Conservation (phyloP, 23 red algal species). For the Pyropia haitanensis region DNA sequence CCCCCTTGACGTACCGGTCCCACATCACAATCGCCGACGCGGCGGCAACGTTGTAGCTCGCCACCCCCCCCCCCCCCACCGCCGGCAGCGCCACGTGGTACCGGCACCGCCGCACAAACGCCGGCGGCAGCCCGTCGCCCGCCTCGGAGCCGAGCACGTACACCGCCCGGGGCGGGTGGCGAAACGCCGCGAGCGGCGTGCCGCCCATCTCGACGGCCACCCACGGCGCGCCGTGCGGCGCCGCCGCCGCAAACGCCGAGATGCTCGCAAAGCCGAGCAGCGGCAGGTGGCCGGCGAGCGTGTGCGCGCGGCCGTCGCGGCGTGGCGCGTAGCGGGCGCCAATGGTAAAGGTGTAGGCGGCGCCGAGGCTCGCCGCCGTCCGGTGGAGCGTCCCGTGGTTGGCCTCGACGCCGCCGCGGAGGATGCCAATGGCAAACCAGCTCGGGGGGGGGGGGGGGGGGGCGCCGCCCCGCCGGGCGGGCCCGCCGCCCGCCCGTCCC, state of each 20-base stretch:
- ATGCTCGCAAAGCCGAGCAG: conserved; percentile 18
- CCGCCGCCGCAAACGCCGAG: conserved; percentile 9
- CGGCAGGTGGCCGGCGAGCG: conserved; percentile 36
- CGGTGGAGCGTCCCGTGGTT: conserved; percentile 63
- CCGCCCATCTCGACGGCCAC: conserved; percentile 62
- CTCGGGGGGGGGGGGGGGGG: conserved; percentile 9
- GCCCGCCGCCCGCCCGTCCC: conserved; percentile 14
- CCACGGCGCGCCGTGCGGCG: conserved; percentile 28
- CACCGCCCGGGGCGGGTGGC: conserved; percentile 40
- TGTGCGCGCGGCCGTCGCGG: conserved; percentile 36
- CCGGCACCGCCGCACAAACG: conserved; percentile 21
- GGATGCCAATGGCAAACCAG: conserved; percentile 60
- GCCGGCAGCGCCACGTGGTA: conserved; percentile 40
- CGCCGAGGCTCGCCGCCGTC: conserved; percentile 46
- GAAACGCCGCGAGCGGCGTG: conserved; percentile 9
- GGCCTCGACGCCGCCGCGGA: conserved; percentile 31
- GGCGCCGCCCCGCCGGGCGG: not conserved
- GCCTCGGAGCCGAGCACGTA: conserved; percentile 58
- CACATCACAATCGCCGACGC: conserved; percentile 53
- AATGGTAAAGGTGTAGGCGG: conserved; percentile 54
- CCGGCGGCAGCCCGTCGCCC: conserved; percentile 18
- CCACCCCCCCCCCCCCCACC: conserved; percentile 5
- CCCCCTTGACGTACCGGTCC: conserved; percentile 22
- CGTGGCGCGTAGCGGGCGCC: conserved; percentile 30
- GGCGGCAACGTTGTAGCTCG: conserved; percentile 52